Conservation (phyloP, 2,329 filamentous ascomycete species). For the Epichloe sp. region DNA sequence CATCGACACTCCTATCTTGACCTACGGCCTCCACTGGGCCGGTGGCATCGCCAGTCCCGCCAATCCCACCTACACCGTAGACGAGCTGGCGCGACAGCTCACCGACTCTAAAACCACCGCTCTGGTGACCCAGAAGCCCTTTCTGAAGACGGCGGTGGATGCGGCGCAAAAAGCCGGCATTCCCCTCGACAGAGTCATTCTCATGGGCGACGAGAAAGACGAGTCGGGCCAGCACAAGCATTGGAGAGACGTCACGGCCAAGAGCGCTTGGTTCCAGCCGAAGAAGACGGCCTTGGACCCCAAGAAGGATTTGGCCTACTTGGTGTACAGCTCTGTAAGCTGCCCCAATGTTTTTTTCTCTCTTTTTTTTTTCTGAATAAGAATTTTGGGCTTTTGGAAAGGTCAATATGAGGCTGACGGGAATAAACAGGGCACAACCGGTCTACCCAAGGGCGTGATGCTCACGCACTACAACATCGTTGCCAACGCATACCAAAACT, state of each 20-base stretch:
- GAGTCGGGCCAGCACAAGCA: conserved; percentile 49
- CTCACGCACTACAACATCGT: conserved; percentile 74
- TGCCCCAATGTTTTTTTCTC: no score
- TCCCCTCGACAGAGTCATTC: conserved; percentile 54
- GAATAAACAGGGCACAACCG: conserved; percentile 56
- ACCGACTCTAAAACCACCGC: conserved; percentile 63
- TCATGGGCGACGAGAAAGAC: conserved; percentile 60
- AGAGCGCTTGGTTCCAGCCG: conserved; percentile 40
- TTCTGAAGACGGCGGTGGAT: conserved; percentile 49
- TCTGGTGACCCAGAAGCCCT: conserved; percentile 58
- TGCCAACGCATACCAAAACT: conserved; percentile 51
- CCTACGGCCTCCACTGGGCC: conserved; percentile 71
- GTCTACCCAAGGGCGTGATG: conserved; percentile 83
- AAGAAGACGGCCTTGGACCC: conserved; percentile 48
- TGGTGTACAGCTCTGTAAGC: conserved; percentile 63
- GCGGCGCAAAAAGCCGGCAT: conserved; percentile 62
- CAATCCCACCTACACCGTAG: conserved; percentile 74
- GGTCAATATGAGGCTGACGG: no score
- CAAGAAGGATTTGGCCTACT: conserved; percentile 61
- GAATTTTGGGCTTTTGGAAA: no score
- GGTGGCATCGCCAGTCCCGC: conserved; percentile 74
- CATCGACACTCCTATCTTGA: conserved; percentile 67
- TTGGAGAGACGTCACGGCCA: conserved; percentile 54
- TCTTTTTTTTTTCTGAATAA: no score
- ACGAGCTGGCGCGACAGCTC: conserved; percentile 77